Evolutionary conservation across 169 alveolate genomes (phyloP), one percentile per base, ranked within the genome.

Genomic region (Plasmodium knowlesi): DNA sequence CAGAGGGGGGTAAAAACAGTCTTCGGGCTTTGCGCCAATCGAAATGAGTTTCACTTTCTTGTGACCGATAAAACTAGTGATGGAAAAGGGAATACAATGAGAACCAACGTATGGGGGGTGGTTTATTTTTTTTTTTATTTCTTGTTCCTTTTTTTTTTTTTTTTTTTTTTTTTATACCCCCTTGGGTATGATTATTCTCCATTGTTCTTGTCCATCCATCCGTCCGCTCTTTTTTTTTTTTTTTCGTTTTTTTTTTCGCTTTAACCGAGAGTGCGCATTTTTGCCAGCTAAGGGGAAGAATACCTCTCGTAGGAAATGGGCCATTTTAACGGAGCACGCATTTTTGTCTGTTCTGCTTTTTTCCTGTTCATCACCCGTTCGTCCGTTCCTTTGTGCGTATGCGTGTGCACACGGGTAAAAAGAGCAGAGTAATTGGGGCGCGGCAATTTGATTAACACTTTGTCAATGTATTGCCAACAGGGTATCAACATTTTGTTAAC

Each of bases 321-420:
- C 76, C 53, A n/a, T 70, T 32, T 84, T 84, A 34, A n/a, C 34
- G 76, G 39, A 12, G 34, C 22, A 46, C 32, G 54, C 79, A 71
- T 84, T 72, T 46, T 30, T 84, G 78, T 41, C 32, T 84, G 46
- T 6, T 50, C 8, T 28, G 32, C 73, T 28, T 73, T 84, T 84
- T 84, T 73, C 25, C 22, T 12, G 54, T 43, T 34, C 25, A 10
- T 14, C 34, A n/a, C 19, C 53, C 22, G 32, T 81, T 83, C 73
- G 37, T 22, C 81, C 41, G 82, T 50, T 67, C 50, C 39, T 53
- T 57, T 73, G 93, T 84, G 84, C 32, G 84, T 84, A 54, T 50
- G 32, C 53, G 83, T 73, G 84, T 61, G 84, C 85, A 84, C 54
- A 73, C 32, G 37, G 41, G 37, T 8, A 84, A 84, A 1, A 83